These are phyloP conservation scores for Polygonum maritimum DNA, from an alignment of 148 eudicot genomes.

Conservation along the genomic window DNA sequence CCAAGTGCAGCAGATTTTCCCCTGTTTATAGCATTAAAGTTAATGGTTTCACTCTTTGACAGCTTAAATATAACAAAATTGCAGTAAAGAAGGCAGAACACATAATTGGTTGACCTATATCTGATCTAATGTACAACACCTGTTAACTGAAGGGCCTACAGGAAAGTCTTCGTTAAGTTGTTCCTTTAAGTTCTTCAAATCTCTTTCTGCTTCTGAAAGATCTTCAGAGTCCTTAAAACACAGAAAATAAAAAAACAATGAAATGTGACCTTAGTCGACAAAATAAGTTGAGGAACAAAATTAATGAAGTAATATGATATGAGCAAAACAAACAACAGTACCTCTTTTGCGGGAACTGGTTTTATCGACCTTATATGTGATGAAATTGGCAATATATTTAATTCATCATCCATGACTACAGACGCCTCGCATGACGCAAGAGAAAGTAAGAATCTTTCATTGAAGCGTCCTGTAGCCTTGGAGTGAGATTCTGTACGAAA, in stretches of 20 bases:
- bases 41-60: background rate
- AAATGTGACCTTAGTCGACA: background rate
- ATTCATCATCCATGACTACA: constrained; percentile 87
- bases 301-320: too few relatives aligned
- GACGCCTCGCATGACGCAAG: constrained; percentile 84
- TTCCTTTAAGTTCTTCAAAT: constrained; percentile 67
- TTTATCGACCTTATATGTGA: constrained; percentile 73
- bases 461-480: constrained; percentile 71
- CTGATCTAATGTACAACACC: constrained; percentile 93
- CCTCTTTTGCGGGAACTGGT: constrained; percentile 67
- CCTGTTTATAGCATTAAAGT: constrained; percentile 28
- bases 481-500: constrained; percentile 89
- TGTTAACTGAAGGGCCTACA: constrained; percentile 78
- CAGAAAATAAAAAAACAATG: background rate
- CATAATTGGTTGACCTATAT: constrained; percentile 18
- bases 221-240: constrained; percentile 67
- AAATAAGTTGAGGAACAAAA: too few relatives aligned
- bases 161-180: constrained; percentile 78
- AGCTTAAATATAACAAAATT: background rate
- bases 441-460: constrained; percentile 88
- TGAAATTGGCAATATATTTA: constrained; percentile 86
- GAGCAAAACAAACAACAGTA: constrained; percentile 15
- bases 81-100: background rate
- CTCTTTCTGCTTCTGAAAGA: constrained; percentile 66
- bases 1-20: constrained; percentile 98